Conservation (phyloP, 768 basidiomycete species). For the Strobilomyces confusus region DNA sequence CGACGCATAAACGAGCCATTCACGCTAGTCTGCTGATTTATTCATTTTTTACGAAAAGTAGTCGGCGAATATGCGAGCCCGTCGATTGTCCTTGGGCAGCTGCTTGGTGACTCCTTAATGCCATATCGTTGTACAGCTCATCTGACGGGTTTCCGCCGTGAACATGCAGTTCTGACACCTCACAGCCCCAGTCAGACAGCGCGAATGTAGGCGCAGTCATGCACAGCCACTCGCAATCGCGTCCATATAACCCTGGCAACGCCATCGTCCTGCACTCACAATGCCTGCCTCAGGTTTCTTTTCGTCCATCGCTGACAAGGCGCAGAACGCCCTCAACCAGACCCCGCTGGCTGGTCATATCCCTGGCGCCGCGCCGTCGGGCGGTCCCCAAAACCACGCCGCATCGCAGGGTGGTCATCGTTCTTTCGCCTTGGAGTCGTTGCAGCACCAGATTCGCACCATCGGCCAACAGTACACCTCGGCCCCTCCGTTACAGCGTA, state of each 20-base stretch:
- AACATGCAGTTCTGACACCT: background rate
- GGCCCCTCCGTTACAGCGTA: constrained; percentile 67
- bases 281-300: constrained; percentile 66
- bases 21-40: constrained; percentile 27
- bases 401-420: constrained; percentile 41
- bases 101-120: constrained; percentile 24
- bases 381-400: constrained; percentile 38
- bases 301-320: constrained; percentile 69
- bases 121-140: constrained; percentile 17
- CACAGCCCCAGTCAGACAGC: constrained; percentile 4
- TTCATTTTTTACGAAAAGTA: constrained; percentile 28
- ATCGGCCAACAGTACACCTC: constrained; percentile 74
- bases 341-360: constrained; percentile 56
- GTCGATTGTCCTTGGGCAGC: constrained; percentile 16
- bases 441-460: constrained; percentile 70
- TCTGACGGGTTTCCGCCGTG: constrained; percentile 6
- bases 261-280: constrained; percentile 9
- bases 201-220: constrained; percentile 8
- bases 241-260: constrained; percentile 20
- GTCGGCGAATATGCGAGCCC: constrained; percentile 18
- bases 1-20: constrained; percentile 14
- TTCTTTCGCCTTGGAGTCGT: constrained; percentile 52
- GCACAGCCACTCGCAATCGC: constrained; percentile 21
- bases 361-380: constrained; percentile 26
- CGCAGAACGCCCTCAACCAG: constrained; percentile 64